A percentile compares a stretch with the other conserved stretches of the same genome.
Evolutionary conservation across 805 yeast genomes (phyloP).

Genomic region (Candida argentea): DNA sequence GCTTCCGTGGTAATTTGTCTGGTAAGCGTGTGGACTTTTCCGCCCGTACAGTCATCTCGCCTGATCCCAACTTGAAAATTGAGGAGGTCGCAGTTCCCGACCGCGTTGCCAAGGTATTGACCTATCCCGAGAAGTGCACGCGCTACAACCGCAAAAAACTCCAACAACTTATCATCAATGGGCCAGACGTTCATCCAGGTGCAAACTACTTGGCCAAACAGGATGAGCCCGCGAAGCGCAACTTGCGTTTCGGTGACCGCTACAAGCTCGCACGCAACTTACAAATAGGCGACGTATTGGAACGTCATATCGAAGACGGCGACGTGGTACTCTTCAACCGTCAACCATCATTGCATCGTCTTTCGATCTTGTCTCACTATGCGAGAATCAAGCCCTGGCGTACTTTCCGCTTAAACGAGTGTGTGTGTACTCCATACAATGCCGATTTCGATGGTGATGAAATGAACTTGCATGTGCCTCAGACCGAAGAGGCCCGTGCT

Average conservation of each 20-base stretch:
- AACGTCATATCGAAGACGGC: slow-evolving; percentile 95
- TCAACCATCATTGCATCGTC: slow-evolving; percentile 94
- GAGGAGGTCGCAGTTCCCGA: slow-evolving; percentile 99
- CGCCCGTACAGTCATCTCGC: slow-evolving; percentile 96
- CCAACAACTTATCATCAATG: slow-evolving; percentile 64
- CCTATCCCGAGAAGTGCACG: slow-evolving; percentile 93
- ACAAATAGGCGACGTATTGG: slow-evolving; percentile 85
- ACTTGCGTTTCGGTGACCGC: slow-evolving; percentile 82
- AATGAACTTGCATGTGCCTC: slow-evolving; percentile 98
- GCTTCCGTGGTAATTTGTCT: slow-evolving; percentile 94
- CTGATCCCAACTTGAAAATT: slow-evolving; percentile 90
- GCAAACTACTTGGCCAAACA: slow-evolving; percentile 85
- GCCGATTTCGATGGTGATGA: slow-evolving; percentile 99
- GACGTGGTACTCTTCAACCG: slow-evolving; percentile 93
- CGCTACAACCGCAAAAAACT: slow-evolving; percentile 75
- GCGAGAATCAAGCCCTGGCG: slow-evolving; percentile 98
- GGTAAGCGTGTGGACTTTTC: slow-evolving; percentile 99
- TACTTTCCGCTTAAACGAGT: slow-evolving; percentile 91
- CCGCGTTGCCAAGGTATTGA: slow-evolving; percentile 87
- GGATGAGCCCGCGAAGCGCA: slow-evolving; percentile 79
- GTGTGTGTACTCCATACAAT: slow-evolving; percentile 98
- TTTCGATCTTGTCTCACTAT: slow-evolving; percentile 89
- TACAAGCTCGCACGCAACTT: slow-evolving; percentile 64
- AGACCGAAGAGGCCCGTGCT: slow-evolving; percentile 96
- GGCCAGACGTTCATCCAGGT: slow-evolving; percentile 90